Evolutionary conservation across 164 flowering plant genomes (phyloP).

Genomic region (Kalanchoe fedtschenkoi): DNA sequence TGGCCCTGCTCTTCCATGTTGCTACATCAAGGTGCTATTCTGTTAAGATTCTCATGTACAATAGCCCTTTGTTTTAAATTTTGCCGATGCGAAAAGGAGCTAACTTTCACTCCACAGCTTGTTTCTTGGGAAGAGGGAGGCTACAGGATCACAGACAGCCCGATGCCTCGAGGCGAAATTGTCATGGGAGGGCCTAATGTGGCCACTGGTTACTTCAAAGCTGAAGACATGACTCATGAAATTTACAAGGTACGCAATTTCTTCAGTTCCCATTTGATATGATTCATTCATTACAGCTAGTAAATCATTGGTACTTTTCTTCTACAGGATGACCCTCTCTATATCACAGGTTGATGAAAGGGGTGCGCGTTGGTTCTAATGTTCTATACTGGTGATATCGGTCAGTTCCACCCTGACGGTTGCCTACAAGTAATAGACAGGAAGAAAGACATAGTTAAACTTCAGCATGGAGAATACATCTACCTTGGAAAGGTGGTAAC

Average conservation of each 20-base stretch:
- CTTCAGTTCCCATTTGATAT: not conserved
- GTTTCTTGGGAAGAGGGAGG: conserved; percentile 96
- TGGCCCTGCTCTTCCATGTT: conserved; percentile 93
- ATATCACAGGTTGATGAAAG: conserved; percentile 69
- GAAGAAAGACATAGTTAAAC: conserved; percentile 94
- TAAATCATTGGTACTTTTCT: not conserved
- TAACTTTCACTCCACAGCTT: conserved; percentile 41
- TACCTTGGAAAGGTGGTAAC: conserved; percentile 85
- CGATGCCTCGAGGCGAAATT: conserved; percentile 93
- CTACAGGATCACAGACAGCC: conserved; percentile 54
- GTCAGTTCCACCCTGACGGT: conserved; percentile 85
- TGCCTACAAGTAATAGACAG: conserved; percentile 92
- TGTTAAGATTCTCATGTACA: too few relatives aligned
- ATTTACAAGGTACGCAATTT: conserved; percentile 78
- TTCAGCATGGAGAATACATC: conserved; percentile 94
- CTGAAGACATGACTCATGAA: conserved; percentile 70
- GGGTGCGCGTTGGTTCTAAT: conserved; percentile 93
- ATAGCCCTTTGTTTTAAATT: not conserved
- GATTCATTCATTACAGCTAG: too few relatives aligned
- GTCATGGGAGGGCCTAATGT: conserved; percentile 71
- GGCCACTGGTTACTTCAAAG: conserved; percentile 71
- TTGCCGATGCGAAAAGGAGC: not conserved
- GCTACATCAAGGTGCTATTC: conserved; percentile 57
- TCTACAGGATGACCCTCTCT: not conserved
- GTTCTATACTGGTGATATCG: conserved; percentile 90